Conservation (phyloP, 2,329 filamentous ascomycete species). For the Magnaporthales sp. region DNA sequence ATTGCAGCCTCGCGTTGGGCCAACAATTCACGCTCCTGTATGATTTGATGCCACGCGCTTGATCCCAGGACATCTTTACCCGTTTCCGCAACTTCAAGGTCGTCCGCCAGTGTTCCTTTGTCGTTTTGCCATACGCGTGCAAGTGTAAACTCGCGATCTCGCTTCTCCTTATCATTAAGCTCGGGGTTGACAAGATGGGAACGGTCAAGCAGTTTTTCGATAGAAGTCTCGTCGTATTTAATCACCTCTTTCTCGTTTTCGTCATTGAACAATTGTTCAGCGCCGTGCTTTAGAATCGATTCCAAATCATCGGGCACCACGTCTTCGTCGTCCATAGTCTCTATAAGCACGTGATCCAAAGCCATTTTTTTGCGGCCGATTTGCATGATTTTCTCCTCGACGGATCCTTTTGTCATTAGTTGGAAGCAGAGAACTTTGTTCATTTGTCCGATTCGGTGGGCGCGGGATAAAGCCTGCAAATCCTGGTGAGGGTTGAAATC, state of each 20-base stretch:
- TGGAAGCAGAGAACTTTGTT: conserved; percentile 95
- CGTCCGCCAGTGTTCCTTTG: conserved; percentile 55
- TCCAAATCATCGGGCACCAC: conserved; percentile 73
- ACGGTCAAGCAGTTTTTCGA: conserved; percentile 88
- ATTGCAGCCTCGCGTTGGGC: conserved; percentile 64
- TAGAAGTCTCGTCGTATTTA: conserved; percentile 67
- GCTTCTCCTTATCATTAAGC: conserved; percentile 44
- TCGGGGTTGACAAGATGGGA: conserved; percentile 68
- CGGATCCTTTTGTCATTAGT: conserved; percentile 78
- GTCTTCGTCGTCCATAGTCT: conserved; percentile 80
- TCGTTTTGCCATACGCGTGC: conserved; percentile 91
- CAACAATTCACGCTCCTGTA: conserved; percentile 71
- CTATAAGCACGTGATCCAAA: conserved; percentile 88
- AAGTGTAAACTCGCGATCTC: conserved; percentile 78
- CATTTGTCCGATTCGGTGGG: conserved; percentile 92
- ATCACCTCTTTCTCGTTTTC: conserved; percentile 64
- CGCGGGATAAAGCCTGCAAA: conserved; percentile 87
- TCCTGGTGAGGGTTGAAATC: conserved; percentile 99
- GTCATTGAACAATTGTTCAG: conserved; percentile 76
- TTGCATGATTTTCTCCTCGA: conserved; percentile 93
- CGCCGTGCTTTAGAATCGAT: conserved; percentile 80
- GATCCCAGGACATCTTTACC: conserved; percentile 38
- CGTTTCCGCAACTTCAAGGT: conserved; percentile 41
- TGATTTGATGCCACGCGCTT: conserved; percentile 82
- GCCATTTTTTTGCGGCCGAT: conserved; percentile 95